Evolutionary conservation across 768 basidiomycete genomes (phyloP).

Genomic region (Pholiota conissans): DNA sequence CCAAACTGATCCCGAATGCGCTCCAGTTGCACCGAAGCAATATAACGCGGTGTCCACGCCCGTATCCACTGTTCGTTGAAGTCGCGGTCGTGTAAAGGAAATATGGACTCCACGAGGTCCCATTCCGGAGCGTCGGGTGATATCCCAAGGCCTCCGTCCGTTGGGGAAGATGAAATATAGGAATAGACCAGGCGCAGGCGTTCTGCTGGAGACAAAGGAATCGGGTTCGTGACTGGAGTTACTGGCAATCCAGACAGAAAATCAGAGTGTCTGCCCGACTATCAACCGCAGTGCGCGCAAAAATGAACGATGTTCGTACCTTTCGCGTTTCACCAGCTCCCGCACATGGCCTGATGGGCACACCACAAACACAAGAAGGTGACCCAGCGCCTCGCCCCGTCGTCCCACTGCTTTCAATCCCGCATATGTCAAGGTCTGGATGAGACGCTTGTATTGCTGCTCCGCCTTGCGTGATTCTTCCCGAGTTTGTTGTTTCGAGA

Average conservation of each 20-base stretch:
- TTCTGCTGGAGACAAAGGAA: constrained; percentile 65
- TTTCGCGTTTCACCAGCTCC: constrained; percentile 69
- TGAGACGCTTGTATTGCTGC: constrained; percentile 65
- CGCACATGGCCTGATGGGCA: constrained; percentile 64
- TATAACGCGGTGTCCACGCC: constrained; percentile 66
- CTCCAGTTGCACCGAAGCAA: constrained; percentile 64
- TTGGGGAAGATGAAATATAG: constrained; percentile 64
- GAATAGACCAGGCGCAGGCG: constrained; percentile 77
- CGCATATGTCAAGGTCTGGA: constrained; percentile 58
- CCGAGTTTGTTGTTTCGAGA: constrained; percentile 62
- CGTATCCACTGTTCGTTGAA: constrained; percentile 83
- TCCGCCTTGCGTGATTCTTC: constrained; percentile 66
- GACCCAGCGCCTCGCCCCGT: constrained; percentile 73
- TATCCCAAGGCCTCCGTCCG: constrained; percentile 87
- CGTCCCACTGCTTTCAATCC: constrained; percentile 74
- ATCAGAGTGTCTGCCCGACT: constrained; percentile 58
- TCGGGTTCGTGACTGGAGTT: constrained; percentile 41
- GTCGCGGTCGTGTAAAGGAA: constrained; percentile 80
- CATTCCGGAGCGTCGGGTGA: constrained; percentile 70
- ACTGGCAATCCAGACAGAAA: constrained; percentile 75
- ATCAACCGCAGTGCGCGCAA: background rate
- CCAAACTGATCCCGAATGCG: constrained; percentile 80
- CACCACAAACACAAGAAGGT: constrained; percentile 74
- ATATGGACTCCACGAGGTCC: constrained; percentile 79
- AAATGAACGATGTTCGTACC: constrained; percentile 44